These are phyloP conservation scores for Parafenestella ontariensis DNA, from an alignment of 2,329 filamentous ascomycete species.

Conservation along the genomic window DNA sequence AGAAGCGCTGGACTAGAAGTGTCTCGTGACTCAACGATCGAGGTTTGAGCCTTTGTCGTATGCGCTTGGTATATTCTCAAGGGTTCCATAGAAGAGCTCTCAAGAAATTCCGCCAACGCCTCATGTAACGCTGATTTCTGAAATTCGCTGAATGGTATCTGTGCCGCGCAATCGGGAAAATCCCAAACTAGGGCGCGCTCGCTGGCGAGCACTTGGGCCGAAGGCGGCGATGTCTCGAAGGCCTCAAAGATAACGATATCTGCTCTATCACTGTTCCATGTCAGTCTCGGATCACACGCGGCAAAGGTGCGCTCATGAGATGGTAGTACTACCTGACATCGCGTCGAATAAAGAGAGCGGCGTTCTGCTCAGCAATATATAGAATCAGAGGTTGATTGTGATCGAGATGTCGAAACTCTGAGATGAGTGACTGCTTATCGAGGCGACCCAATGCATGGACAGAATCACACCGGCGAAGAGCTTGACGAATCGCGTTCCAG, in stretches of 20 bases:
- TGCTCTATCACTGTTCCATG: conserved; percentile 8
- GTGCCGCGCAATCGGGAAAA: conserved; percentile 63
- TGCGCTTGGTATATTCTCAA: conserved; percentile 60
- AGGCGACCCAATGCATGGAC: conserved; percentile 15
- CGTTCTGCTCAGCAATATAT: conserved; percentile 55
- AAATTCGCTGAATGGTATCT: conserved; percentile 53
- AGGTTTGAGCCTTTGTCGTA: conserved; percentile 57
- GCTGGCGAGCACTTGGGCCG: conserved; percentile 59
- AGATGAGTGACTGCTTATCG: conserved; percentile 14
- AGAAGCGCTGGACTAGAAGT: conserved; percentile 63
- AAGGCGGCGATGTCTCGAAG: conserved; percentile 64
- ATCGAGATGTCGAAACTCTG: conserved; percentile 9
- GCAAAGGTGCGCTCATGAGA: conserved; percentile 18
- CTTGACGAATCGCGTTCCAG: conserved; percentile 18
- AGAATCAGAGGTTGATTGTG: conserved; percentile 35
- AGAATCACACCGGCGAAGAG: conserved; percentile 12
- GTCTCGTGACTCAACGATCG: conserved; percentile 62
- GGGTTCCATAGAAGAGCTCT: conserved; percentile 60
- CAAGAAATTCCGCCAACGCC: conserved; percentile 59
- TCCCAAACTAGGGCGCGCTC: conserved; percentile 61
- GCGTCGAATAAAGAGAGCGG: conserved; percentile 51
- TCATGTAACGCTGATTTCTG: conserved; percentile 53
- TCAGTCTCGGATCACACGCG: conserved; percentile 14
- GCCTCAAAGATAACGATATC: conserved; percentile 58
- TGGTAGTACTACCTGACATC: conserved; percentile 27